A percentile compares a stretch with the other conserved stretches of the same genome.
These are phyloP conservation scores for Colletotrichum tanaceti DNA, from an alignment of 2,329 filamentous ascomycete species.

Conservation along the genomic window DNA sequence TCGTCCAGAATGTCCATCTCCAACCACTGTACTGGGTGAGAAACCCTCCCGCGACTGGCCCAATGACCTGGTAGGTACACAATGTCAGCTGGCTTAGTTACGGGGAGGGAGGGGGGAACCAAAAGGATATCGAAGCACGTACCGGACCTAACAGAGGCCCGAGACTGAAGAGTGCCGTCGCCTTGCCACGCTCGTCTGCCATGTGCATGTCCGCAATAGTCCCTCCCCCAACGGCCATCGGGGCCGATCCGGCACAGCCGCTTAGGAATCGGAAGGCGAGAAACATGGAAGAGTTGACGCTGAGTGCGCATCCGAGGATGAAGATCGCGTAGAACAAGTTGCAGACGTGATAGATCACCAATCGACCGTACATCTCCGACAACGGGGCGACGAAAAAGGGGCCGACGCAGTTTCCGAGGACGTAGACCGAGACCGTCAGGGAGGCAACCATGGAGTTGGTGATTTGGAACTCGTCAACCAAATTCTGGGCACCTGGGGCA, in stretches of 20 bases:
- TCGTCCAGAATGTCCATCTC: conserved; percentile 62
- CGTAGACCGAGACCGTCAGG: conserved; percentile 71
- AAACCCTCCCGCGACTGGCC: conserved; percentile 50
- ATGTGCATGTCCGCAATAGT: conserved; percentile 51
- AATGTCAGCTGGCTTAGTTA: not conserved
- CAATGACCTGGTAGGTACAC: conserved; percentile 35
- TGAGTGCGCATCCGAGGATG: conserved; percentile 47
- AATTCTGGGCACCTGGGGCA: conserved; percentile 63
- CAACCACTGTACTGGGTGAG: conserved; percentile 46
- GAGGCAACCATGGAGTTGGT: conserved; percentile 58
- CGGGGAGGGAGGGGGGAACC: not conserved
- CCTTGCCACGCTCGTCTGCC: conserved; percentile 48
- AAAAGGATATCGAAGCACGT: not conserved
- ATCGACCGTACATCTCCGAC: conserved; percentile 53
- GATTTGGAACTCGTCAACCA: conserved; percentile 63
- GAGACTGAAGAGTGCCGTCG: conserved; percentile 51
- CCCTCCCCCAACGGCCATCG: conserved; percentile 50
- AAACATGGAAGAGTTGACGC: conserved; percentile 45
- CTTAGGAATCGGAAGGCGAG: conserved; percentile 49
- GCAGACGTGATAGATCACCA: conserved; percentile 48
- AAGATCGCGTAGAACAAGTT: conserved; percentile 49
- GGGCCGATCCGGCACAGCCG: conserved; percentile 45
- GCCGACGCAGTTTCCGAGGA: conserved; percentile 71
- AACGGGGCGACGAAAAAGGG: conserved; percentile 63
- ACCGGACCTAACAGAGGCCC: conserved; percentile 52